Evolutionary conservation across 345 rosid species (phyloP).

Genomic region (Sapria himalayana): DNA sequence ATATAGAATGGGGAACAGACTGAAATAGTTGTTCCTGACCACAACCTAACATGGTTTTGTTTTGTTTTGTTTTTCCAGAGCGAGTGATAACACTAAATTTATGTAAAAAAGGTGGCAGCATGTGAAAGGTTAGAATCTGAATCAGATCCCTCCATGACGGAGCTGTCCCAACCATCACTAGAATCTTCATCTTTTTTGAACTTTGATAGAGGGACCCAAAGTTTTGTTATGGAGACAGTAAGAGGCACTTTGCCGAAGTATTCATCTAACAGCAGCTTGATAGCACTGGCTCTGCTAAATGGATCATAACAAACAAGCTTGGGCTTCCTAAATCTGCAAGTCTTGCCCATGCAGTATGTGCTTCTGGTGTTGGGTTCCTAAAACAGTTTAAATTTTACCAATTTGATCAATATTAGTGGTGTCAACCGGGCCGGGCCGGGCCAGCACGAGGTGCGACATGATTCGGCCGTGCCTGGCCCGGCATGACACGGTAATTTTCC

Average conservation of each 20-base stretch:
- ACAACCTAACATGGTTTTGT: too few species aligned
- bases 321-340: constrained; percentile 34
- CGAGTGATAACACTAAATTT: too few species aligned
- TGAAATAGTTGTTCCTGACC: too few species aligned
- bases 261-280: constrained; percentile 51
- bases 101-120: too few species aligned
- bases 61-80: too few species aligned
- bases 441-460: too few species aligned
- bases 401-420: constrained; percentile 79
- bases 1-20: too few species aligned
- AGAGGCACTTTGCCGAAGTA: constrained; percentile 59
- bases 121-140: constrained; percentile 51
- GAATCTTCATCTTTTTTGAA: constrained; percentile 40
- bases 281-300: constrained; percentile 43
- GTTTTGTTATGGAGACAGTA: constrained; percentile 44
- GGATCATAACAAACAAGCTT: constrained; percentile 77
- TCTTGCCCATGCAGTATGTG: constrained; percentile 36
- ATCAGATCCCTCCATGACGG: constrained; percentile 28
- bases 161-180: constrained; percentile 22
- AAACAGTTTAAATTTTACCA: constrained; percentile 36
- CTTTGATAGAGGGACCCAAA: constrained; percentile 38
- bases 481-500: too few species aligned
- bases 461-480: too few species aligned
- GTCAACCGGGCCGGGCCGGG: too few species aligned
- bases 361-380: constrained; percentile 33